Percentiles rank a stretch among this genome's conserved stretches.
phyloP scores from a whole-genome alignment of 495 filamentous ascomycete species.

The Tuber calosporum region DNA sequence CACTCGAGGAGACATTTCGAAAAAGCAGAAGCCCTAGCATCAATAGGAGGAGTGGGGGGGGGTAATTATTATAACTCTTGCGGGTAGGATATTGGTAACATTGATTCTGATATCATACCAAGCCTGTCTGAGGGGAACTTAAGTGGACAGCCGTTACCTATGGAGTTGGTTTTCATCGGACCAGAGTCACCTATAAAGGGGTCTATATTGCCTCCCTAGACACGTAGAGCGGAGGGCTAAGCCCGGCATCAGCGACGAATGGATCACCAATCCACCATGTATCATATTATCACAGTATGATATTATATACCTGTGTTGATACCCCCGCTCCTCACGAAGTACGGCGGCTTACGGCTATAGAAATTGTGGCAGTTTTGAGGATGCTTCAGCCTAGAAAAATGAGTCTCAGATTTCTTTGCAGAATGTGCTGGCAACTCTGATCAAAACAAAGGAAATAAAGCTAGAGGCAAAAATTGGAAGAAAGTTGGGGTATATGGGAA shows the following conservation, averaged over 20 bases:
- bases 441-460: background rate
- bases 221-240: background rate
- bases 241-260: background rate
- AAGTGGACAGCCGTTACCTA: too few relatives aligned
- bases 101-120: background rate
- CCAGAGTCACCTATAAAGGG: background rate
- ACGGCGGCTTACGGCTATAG: background rate
- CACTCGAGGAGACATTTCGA: background rate
- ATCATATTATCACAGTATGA: too few relatives aligned
- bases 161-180: background rate
- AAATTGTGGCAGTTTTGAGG: background rate
- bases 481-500: background rate
- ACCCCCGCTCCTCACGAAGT: background rate
- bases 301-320: background rate
- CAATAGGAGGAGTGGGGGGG: background rate
- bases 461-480: background rate
- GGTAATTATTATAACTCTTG: background rate
- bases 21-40: background rate
- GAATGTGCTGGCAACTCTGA: background rate
- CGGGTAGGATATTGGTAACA: background rate
- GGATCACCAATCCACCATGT: background rate
- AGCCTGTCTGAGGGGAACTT: background rate
- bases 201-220: background rate
- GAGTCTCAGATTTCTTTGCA: background rate
- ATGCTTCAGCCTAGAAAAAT: background rate